Evolutionary conservation across 345 rosid genomes (phyloP).

Genomic region (Syzygium jambos): DNA sequence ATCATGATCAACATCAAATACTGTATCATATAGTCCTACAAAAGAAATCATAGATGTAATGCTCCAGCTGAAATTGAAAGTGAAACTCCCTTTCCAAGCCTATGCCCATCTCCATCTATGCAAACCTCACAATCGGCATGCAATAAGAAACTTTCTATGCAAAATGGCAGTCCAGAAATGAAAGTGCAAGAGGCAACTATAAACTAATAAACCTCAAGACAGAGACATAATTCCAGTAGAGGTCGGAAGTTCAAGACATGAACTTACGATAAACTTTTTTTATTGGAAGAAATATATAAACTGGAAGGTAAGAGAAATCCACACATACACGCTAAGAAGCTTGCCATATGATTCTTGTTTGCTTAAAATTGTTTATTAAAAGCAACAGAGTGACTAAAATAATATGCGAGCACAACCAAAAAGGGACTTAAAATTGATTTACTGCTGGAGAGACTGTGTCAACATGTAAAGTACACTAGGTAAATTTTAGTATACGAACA

Average conservation of each 20-base stretch:
- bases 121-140: neutral
- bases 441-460: neutral
- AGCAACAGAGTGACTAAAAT: neutral
- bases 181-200: neutral
- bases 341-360: neutral
- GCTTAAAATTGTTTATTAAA: neutral
- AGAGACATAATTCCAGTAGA: neutral
- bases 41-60: neutral
- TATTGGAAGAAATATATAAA: neutral
- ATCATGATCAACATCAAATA: conserved; percentile 86
- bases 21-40: conserved; percentile 82
- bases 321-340: neutral
- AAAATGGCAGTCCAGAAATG: neutral
- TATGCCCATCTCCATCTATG: neutral
- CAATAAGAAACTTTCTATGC: neutral
- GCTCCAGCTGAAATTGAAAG: neutral
- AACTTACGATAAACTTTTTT: neutral
- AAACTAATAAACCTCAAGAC: neutral
- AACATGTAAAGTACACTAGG: neutral
- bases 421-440: neutral
- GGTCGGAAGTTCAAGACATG: neutral
- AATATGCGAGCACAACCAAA: neutral
- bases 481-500: neutral
- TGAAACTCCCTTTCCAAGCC: neutral
- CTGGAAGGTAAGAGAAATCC: neutral